Evolutionary conservation across 2,329 filamentous ascomycete genomes (phyloP).

Genomic region (Ceratocystis destructans): DNA sequence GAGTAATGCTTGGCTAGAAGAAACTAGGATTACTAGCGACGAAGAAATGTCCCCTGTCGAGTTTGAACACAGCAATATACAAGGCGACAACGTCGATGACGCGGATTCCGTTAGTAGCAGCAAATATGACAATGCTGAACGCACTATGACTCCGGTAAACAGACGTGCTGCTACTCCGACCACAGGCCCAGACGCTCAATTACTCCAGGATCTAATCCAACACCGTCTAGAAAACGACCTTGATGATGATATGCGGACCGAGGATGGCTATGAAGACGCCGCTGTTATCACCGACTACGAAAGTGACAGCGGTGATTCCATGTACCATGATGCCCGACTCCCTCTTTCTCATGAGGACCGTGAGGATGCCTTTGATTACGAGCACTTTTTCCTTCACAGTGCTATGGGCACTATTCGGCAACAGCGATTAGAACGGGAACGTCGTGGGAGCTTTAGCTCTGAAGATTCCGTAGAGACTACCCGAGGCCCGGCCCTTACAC

Average conservation of each 20-base stretch:
- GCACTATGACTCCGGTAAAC: constrained; percentile 12
- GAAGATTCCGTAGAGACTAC: constrained; percentile 50
- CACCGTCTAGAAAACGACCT: constrained; percentile 25
- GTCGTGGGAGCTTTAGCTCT: constrained; percentile 42
- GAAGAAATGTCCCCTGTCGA: constrained; percentile 18
- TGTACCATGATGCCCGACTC: constrained; percentile 49
- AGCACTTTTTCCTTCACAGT: constrained; percentile 88
- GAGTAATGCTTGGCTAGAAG: constrained; percentile 10
- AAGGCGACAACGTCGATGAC: constrained; percentile 20
- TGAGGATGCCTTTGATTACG: constrained; percentile 90
- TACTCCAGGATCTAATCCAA: constrained; percentile 13
- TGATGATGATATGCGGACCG: constrained; percentile 30
- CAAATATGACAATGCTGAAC: constrained; percentile 21
- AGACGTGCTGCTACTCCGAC: constrained; percentile 5
- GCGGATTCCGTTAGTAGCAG: constrained; percentile 24
- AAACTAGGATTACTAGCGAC: constrained; percentile 4
- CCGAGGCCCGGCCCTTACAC: constrained; percentile 32
- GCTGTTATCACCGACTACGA: constrained; percentile 30
- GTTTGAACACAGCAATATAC: neutral
- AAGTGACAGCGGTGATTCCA: constrained; percentile 50
- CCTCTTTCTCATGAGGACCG: constrained; percentile 77
- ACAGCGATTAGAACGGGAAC: constrained; percentile 31
- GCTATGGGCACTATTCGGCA: constrained; percentile 66
- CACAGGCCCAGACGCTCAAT: neutral
- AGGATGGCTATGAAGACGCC: constrained; percentile 27